These are phyloP conservation scores for Vigna nakashimae DNA, from an alignment of 306 rosid species.

Conservation along the genomic window DNA sequence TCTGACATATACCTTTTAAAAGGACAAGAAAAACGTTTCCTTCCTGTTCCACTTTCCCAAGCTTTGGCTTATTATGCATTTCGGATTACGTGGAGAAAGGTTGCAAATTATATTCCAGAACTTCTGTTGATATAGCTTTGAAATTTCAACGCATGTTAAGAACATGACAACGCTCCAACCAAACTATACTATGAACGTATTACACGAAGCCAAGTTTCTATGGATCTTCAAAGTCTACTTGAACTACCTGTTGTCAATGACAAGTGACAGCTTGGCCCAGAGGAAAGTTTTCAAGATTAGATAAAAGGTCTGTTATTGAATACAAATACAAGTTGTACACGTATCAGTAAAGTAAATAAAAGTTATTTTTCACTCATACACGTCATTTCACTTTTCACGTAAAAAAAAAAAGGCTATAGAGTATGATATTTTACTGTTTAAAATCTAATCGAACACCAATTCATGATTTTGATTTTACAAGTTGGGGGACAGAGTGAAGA, in stretches of 20 bases:
- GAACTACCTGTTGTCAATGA: neutral
- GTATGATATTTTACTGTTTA: neutral
- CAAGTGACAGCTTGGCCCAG: neutral
- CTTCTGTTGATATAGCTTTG: neutral
- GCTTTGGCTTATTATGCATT: neutral
- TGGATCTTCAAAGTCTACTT: neutral
- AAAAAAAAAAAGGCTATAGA: no score
- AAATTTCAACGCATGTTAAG: neutral
- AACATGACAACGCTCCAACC: neutral
- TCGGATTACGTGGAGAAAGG: neutral
- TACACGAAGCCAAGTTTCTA: neutral
- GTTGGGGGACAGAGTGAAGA: neutral
- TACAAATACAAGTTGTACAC: neutral
- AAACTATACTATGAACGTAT: neutral
- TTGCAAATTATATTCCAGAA: neutral
- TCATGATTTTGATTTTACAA: neutral
- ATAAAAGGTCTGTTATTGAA: neutral
- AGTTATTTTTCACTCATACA: no score
- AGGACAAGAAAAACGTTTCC: neutral
- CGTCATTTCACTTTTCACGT: no score
- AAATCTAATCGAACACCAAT: neutral
- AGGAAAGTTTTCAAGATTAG: neutral
- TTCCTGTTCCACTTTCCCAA: neutral
- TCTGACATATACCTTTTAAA: neutral
- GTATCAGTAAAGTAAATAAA: neutral